These are phyloP conservation scores for Leptographium procerum DNA, from an alignment of 2,329 filamentous ascomycete species.

Conservation along the genomic window DNA sequence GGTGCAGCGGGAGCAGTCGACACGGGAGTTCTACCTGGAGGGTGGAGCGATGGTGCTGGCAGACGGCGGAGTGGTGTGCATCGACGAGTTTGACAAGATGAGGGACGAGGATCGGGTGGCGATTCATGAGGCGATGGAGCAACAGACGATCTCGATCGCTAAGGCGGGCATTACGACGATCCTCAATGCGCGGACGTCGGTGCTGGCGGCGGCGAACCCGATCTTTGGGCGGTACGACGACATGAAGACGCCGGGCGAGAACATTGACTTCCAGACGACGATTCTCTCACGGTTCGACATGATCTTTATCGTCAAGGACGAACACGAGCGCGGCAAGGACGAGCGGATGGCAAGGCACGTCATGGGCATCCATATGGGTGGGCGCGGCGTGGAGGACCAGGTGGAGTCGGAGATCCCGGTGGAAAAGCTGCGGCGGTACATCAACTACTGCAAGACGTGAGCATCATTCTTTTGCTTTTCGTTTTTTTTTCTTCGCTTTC, in stretches of 20 bases:
- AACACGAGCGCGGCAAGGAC: slow-evolving; percentile 81
- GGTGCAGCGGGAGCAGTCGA: slow-evolving; percentile 83
- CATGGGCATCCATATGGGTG: slow-evolving; percentile 94
- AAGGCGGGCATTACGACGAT: slow-evolving; percentile 99
- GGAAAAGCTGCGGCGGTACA: slow-evolving; percentile 94
- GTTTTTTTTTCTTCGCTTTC: background rate
- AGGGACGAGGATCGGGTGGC: slow-evolving; percentile 93
- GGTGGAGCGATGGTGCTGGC: slow-evolving; percentile 97
- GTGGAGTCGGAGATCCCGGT: slow-evolving; percentile 81
- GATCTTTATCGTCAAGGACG: slow-evolving; percentile 98
- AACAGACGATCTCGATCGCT: slow-evolving; percentile 97
- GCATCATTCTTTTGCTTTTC: slow-evolving; percentile 23
- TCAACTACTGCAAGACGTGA: slow-evolving; percentile 92
- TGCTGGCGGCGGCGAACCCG: slow-evolving; percentile 90
- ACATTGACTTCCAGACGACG: slow-evolving; percentile 98
- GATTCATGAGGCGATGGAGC: slow-evolving; percentile 99
- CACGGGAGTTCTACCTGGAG: slow-evolving; percentile 94
- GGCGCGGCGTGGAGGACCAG: slow-evolving; percentile 69
- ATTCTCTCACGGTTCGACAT: slow-evolving; percentile 98
- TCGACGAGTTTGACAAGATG: slow-evolving; percentile 99
- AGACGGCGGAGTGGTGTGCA: slow-evolving; percentile 93
- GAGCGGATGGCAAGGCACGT: slow-evolving; percentile 94
- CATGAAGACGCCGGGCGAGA: slow-evolving; percentile 93
- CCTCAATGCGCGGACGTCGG: slow-evolving; percentile 87
- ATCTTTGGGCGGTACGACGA: slow-evolving; percentile 98